Percentiles rank a stretch among this genome's conserved stretches.
These are phyloP conservation scores for Saccharomycopsis vini DNA, from an alignment of 805 yeast genomes.

Conservation along the genomic window DNA sequence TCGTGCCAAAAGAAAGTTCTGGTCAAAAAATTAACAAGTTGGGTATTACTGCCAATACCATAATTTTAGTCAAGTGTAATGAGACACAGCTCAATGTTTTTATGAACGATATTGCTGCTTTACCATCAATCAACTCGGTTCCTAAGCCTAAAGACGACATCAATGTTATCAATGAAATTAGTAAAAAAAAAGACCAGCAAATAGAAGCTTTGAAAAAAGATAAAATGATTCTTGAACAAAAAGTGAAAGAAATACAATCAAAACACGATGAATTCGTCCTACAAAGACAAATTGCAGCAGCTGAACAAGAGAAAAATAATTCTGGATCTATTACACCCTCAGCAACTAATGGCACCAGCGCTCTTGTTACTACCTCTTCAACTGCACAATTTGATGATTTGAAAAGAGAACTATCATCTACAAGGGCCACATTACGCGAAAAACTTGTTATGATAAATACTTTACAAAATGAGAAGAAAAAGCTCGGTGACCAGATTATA, in stretches of 20 bases:
- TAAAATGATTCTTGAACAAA: neutral
- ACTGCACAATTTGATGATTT: neutral
- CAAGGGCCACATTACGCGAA: neutral
- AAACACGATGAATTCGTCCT: too few relatives aligned
- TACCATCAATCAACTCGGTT: neutral
- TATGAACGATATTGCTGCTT: neutral
- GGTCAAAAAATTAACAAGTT: neutral
- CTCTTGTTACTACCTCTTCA: neutral
- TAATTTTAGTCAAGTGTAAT: neutral
- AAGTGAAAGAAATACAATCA: too few relatives aligned
- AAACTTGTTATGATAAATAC: slow-evolving; percentile 4
- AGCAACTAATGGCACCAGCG: too few relatives aligned
- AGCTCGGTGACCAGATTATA: slow-evolving; percentile 2
- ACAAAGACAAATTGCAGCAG: neutral
- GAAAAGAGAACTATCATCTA: neutral
- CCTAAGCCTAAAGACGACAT: too few relatives aligned
- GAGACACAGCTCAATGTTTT: slow-evolving; percentile 1
- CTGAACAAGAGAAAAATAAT: neutral
- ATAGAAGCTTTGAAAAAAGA: neutral
- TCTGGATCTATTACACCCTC: too few relatives aligned
- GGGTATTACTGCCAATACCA: slow-evolving; percentile 4
- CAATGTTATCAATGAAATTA: neutral
- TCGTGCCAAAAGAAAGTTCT: too few relatives aligned
- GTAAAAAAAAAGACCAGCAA: neutral
- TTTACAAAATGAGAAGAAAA: slow-evolving; percentile 12